Percentiles rank a stretch among this genome's conserved stretches.
These are phyloP conservation scores for Pichia cactophila DNA, from an alignment of 1,139 yeast species.

Conservation along the genomic window DNA sequence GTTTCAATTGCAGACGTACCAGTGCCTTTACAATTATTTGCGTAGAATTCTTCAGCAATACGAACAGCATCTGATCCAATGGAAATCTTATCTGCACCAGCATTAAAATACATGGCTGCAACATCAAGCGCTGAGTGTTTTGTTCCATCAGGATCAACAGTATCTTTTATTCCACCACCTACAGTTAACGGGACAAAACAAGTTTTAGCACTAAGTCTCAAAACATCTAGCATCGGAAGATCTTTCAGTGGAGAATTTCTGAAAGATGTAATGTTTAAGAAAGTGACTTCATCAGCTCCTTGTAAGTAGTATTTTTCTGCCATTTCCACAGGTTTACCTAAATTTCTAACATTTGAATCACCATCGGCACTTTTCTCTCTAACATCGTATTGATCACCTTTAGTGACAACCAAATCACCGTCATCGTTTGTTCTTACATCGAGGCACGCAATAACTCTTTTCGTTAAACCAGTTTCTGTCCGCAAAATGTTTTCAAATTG, in stretches of 20 bases:
- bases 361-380: conserved; percentile 55
- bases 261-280: conserved; percentile 88
- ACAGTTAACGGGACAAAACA: conserved; percentile 95
- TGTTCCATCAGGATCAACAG: conserved; percentile 74
- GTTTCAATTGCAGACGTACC: conserved; percentile 88
- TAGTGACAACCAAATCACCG: conserved; percentile 89
- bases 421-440: conserved; percentile 93
- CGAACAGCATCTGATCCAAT: conserved; percentile 95
- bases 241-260: conserved; percentile 87
- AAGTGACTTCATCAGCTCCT: conserved; percentile 96
- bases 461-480: conserved; percentile 65
- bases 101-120: conserved; percentile 82
- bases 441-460: conserved; percentile 89
- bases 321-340: conserved; percentile 92
- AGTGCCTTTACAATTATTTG: conserved; percentile 44
- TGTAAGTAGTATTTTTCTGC: conserved; percentile 85
- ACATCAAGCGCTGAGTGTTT: conserved; percentile 77
- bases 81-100: conserved; percentile 96
- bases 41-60: conserved; percentile 79
- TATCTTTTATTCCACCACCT: conserved; percentile 94
- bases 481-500: conserved; percentile 13
- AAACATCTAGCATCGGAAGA: conserved; percentile 89
- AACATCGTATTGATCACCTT: conserved; percentile 97
- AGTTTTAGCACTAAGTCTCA: conserved; percentile 74
- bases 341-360: conserved; percentile 57